Percentiles rank a stretch among this genome's conserved stretches.
These are phyloP conservation scores for Discostella stelligeroides DNA, from an alignment of 108 stramenopile species.

Conservation along the genomic window DNA sequence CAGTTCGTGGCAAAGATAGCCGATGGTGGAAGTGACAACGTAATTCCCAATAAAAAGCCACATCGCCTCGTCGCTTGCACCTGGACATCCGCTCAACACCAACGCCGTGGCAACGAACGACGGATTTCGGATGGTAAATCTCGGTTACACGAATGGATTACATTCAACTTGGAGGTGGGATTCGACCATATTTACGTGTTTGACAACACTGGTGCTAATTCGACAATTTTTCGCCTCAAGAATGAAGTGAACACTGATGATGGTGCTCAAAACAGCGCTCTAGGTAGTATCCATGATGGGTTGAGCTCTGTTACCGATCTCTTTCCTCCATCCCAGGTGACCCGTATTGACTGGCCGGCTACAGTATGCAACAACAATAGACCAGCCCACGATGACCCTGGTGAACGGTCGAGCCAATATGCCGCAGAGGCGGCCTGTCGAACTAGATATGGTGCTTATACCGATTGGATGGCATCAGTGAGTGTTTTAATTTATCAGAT, in stretches of 20 bases:
- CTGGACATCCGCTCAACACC: slow-evolving; percentile 69
- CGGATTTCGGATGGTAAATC: slow-evolving; percentile 43
- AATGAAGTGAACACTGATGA: slow-evolving; percentile 38
- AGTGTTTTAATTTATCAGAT: too few species aligned
- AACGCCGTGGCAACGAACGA: slow-evolving; percentile 65
- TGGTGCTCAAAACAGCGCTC: background rate
- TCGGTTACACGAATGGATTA: slow-evolving; percentile 54
- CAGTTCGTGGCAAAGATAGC: background rate
- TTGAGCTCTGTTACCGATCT: slow-evolving; percentile 50
- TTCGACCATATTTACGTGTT: slow-evolving; percentile 53
- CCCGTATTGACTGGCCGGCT: slow-evolving; percentile 57
- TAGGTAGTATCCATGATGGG: slow-evolving; percentile 24
- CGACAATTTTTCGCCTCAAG: slow-evolving; percentile 54
- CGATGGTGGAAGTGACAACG: too few species aligned
- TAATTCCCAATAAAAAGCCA: slow-evolving; percentile 27
- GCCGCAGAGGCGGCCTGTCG: slow-evolving; percentile 57
- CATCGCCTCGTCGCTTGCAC: slow-evolving; percentile 68
- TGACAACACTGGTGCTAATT: slow-evolving; percentile 54
- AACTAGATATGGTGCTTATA: slow-evolving; percentile 45
- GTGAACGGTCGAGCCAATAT: slow-evolving; percentile 53
- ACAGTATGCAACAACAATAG: slow-evolving; percentile 58
- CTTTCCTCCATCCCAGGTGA: slow-evolving; percentile 63
- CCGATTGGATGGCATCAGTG: slow-evolving; percentile 61
- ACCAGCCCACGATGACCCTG: slow-evolving; percentile 55
- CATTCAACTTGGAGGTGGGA: slow-evolving; percentile 39